A percentile compares a stretch with the other conserved stretches of the same genome.
Conservation (phyloP, 805 yeast species). For the Maudiozyma pseudohumilis region DNA sequence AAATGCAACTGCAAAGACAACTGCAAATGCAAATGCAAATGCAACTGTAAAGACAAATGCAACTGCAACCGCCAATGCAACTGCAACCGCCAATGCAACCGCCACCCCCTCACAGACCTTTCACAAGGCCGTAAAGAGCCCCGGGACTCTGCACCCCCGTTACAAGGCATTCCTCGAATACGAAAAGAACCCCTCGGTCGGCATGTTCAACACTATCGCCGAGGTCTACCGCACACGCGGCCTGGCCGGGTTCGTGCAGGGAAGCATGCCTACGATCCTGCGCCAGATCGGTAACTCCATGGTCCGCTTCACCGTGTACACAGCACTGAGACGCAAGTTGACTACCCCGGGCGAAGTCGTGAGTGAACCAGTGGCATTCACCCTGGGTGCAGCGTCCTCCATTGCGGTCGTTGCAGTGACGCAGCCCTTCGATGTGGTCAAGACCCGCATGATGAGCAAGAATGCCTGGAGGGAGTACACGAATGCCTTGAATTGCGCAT, state of each 20-base stretch:
- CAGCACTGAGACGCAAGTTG: conserved; percentile 60
- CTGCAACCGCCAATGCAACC: neutral
- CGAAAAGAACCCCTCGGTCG: conserved; percentile 45
- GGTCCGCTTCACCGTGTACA: conserved; percentile 77
- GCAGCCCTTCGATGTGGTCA: conserved; percentile 83
- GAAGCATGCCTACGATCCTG: conserved; percentile 68
- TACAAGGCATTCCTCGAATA: conserved; percentile 28
- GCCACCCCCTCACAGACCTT: conserved; percentile 20
- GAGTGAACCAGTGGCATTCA: conserved; percentile 28
- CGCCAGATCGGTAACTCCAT: conserved; percentile 74
- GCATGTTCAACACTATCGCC: conserved; percentile 41
- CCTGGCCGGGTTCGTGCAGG: conserved; percentile 66
- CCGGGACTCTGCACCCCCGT: conserved; percentile 22
- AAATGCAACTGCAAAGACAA: conserved; percentile 13
- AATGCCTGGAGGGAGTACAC: conserved; percentile 48
- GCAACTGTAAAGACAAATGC: neutral
- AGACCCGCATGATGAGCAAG: conserved; percentile 77
- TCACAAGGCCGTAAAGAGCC: conserved; percentile 14
- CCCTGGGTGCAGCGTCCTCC: conserved; percentile 54
- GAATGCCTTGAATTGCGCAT: conserved; percentile 51
- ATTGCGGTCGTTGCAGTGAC: conserved; percentile 66
- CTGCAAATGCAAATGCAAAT: neutral
- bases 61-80: neutral
- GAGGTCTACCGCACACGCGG: conserved; percentile 73
- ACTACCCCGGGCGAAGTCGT: conserved; percentile 37